These are phyloP conservation scores for Chalara sp. DNA, from an alignment of 2,329 filamentous ascomycete genomes.

Conservation along the genomic window DNA sequence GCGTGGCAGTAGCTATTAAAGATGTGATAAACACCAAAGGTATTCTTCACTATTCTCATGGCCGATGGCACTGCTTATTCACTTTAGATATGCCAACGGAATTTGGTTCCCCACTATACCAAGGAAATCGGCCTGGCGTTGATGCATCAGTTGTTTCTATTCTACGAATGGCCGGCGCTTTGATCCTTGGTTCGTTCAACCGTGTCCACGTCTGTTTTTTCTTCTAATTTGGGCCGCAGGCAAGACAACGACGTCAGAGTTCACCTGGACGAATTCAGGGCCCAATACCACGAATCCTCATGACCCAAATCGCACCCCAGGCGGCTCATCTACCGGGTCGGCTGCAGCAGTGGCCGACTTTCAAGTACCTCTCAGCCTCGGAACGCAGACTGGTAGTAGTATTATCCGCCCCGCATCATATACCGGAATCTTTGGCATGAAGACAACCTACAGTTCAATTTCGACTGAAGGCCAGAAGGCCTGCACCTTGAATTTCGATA, in stretches of 20 bases:
- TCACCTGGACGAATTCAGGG: slow-evolving; percentile 44
- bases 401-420: slow-evolving; percentile 58
- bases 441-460: slow-evolving; percentile 56
- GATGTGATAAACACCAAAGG: slow-evolving; percentile 53
- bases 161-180: slow-evolving; percentile 46
- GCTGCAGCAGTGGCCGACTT: slow-evolving; percentile 59
- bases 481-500: slow-evolving; percentile 54
- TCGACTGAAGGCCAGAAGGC: slow-evolving; percentile 55
- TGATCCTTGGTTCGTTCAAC: slow-evolving; percentile 50
- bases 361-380: slow-evolving; percentile 52
- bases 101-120: slow-evolving; percentile 48
- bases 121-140: slow-evolving; percentile 32
- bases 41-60: too few species aligned
- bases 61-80: too few species aligned
- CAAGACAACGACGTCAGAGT: slow-evolving; percentile 58
- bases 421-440: slow-evolving; percentile 51
- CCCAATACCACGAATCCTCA: slow-evolving; percentile 52
- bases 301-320: slow-evolving; percentile 46
- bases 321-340: slow-evolving; percentile 62
- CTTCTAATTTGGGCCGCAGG: too few species aligned
- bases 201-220: too few species aligned
- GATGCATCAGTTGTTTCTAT: slow-evolving; percentile 47
- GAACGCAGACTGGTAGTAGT: slow-evolving; percentile 61
- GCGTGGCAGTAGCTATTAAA: slow-evolving; percentile 51
- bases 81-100: slow-evolving; percentile 52